Evolutionary conservation across 2,329 filamentous ascomycete species (phyloP).

Genomic region (Diplodia seriata): DNA sequence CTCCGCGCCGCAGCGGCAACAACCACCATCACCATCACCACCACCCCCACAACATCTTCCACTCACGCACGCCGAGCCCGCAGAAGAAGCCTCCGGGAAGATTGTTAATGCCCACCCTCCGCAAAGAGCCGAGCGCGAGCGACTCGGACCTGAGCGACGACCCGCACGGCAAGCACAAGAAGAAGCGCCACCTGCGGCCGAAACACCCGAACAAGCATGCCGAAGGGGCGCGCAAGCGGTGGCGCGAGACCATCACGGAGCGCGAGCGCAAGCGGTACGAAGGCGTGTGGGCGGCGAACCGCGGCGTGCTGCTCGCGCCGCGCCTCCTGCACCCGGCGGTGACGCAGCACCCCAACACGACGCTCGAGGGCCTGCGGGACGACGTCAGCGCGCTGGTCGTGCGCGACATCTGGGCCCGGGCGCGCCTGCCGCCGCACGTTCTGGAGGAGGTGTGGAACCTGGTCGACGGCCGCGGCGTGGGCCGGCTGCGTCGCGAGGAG

Average conservation of each 20-base stretch:
- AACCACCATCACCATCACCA: slow-evolving; percentile 46
- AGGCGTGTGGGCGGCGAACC: slow-evolving; percentile 83
- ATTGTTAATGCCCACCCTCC: slow-evolving; percentile 68
- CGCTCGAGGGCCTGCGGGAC: neutral
- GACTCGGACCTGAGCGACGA: slow-evolving; percentile 60
- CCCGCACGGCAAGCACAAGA: slow-evolving; percentile 62
- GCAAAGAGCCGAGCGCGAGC: slow-evolving; percentile 55
- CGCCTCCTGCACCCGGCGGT: slow-evolving; percentile 23
- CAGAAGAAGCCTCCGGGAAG: slow-evolving; percentile 57
- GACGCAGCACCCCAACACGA: neutral
- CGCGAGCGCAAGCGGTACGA: slow-evolving; percentile 81
- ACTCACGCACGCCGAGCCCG: slow-evolving; percentile 50
- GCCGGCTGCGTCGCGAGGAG: slow-evolving; percentile 69
- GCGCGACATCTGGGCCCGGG: slow-evolving; percentile 77
- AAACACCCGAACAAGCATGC: slow-evolving; percentile 75
- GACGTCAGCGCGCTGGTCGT: slow-evolving; percentile 72
- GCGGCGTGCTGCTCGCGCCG: slow-evolving; percentile 57
- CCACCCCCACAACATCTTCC: slow-evolving; percentile 35
- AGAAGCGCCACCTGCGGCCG: slow-evolving; percentile 62
- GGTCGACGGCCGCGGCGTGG: slow-evolving; percentile 65
- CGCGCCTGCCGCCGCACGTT: slow-evolving; percentile 70
- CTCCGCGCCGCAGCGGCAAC: slow-evolving; percentile 53
- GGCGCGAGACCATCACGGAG: slow-evolving; percentile 76
- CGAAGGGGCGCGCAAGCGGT: slow-evolving; percentile 76
- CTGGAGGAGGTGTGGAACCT: slow-evolving; percentile 79